Evolutionary conservation across 1,139 yeast genomes (phyloP).

Genomic region (Suhomyces wounanorum): DNA sequence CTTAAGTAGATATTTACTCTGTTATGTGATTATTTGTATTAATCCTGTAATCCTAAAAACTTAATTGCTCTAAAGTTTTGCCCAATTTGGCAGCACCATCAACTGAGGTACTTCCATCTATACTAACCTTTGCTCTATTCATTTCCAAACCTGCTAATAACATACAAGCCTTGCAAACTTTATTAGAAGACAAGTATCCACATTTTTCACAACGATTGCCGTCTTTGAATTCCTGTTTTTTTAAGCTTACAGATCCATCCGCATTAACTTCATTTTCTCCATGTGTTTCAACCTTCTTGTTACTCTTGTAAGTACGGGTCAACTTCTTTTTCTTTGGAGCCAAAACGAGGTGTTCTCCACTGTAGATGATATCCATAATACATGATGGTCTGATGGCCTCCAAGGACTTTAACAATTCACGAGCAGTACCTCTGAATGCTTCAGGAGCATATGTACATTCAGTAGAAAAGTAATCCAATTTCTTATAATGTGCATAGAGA

Average conservation of each 20-base stretch:
- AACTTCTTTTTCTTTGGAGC: constrained; percentile 52
- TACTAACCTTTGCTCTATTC: constrained; percentile 60
- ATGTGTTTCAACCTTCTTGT: constrained; percentile 19
- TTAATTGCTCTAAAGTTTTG: constrained; percentile 63
- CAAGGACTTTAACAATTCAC: constrained; percentile 84
- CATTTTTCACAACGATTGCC: constrained; percentile 84
- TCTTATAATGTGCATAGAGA: constrained; percentile 93
- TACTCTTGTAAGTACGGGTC: constrained; percentile 33
- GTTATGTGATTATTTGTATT: neutral
- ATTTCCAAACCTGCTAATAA: constrained; percentile 81
- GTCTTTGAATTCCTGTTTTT: constrained; percentile 42
- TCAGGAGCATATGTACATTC: constrained; percentile 99
- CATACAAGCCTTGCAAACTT: constrained; percentile 90
- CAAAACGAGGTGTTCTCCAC: constrained; percentile 85
- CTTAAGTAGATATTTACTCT: neutral
- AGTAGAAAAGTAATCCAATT: constrained; percentile 92
- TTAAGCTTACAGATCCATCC: constrained; percentile 60
- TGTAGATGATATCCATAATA: constrained; percentile 88
- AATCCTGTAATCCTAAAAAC: constrained; percentile 42
- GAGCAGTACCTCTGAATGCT: constrained; percentile 96
- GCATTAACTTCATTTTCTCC: constrained; percentile 53
- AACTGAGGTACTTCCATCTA: constrained; percentile 51
- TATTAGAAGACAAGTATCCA: constrained; percentile 88
- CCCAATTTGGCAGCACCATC: constrained; percentile 73
- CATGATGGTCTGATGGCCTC: constrained; percentile 92